Percentiles rank a stretch among this genome's conserved stretches.
Conservation (phyloP, 179 eudicot genomes). For the Beta lomatogona region DNA sequence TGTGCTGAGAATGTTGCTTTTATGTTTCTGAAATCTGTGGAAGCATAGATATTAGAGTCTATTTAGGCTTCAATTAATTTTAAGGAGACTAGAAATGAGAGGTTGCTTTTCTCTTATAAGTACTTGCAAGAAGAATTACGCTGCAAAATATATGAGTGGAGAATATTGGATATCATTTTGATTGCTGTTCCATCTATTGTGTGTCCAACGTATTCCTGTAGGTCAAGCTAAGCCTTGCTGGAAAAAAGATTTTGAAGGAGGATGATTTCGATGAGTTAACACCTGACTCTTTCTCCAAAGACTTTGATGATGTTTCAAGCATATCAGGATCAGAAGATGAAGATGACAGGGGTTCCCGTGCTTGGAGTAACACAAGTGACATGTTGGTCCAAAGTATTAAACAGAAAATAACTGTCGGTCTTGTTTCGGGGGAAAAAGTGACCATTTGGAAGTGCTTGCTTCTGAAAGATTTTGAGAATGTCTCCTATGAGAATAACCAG, state of each 20-base stretch:
- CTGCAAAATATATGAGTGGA: not conserved
- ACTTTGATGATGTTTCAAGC: conserved; percentile 80
- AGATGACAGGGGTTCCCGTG: conserved; percentile 45
- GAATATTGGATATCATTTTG: not conserved
- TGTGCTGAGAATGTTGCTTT: not conserved
- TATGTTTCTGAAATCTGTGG: not conserved
- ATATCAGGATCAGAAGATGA: conserved; percentile 96
- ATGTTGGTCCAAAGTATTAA: conserved; percentile 35
- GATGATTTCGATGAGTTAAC: conserved; percentile 76
- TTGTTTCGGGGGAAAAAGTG: conserved; percentile 66
- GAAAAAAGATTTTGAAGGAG: conserved; percentile 70
- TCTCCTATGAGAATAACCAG: conserved; percentile 56
- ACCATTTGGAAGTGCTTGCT: conserved; percentile 77
- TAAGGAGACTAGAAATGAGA: not conserved
- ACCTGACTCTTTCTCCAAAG: conserved; percentile 56
- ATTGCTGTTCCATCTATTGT: conserved; percentile 6
- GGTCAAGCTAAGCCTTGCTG: conserved; percentile 83
- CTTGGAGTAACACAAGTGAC: conserved; percentile 27
- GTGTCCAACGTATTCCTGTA: conserved; percentile 27
- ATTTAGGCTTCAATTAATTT: not conserved
- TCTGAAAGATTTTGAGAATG: conserved; percentile 55
- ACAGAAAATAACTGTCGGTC: conserved; percentile 55
- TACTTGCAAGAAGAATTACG: not conserved
- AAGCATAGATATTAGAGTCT: not conserved
- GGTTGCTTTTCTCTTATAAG: not conserved